Conservation (phyloP, 2,329 filamentous ascomycete genomes). For the Microdochium bolleyi region DNA sequence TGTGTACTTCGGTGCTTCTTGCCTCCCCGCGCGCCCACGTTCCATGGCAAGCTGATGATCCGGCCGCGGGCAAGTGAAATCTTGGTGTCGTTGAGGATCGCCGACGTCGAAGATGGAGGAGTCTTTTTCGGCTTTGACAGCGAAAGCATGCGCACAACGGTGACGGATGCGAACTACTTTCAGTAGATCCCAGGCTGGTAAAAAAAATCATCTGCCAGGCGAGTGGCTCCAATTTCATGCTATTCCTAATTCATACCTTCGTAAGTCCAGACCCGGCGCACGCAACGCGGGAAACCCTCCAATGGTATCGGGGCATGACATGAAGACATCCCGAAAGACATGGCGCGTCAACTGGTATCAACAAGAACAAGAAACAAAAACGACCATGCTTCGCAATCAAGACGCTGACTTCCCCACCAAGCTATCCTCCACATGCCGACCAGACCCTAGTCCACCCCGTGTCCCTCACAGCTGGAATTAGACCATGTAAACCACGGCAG, state of each 20-base stretch:
- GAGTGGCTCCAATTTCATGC: neutral
- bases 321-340: neutral
- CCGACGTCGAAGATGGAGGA: too few relatives aligned
- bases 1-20: too few relatives aligned
- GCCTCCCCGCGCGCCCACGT: too few relatives aligned
- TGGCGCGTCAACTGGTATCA: neutral
- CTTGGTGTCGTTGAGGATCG: too few relatives aligned
- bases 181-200: too few relatives aligned
- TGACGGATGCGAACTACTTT: too few relatives aligned
- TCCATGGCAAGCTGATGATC: too few relatives aligned
- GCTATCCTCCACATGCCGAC: neutral
- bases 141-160: too few relatives aligned
- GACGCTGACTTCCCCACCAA: neutral
- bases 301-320: neutral
- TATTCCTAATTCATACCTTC: neutral
- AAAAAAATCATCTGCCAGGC: neutral
- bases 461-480: neutral
- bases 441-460: neutral
- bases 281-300: neutral
- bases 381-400: neutral
- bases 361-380: neutral
- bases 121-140: too few relatives aligned
- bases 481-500: neutral
- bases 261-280: neutral
- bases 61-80: too few relatives aligned